Evolutionary conservation across 108 stramenopile genomes (phyloP).

Genomic region (Cyclotella sp.): DNA sequence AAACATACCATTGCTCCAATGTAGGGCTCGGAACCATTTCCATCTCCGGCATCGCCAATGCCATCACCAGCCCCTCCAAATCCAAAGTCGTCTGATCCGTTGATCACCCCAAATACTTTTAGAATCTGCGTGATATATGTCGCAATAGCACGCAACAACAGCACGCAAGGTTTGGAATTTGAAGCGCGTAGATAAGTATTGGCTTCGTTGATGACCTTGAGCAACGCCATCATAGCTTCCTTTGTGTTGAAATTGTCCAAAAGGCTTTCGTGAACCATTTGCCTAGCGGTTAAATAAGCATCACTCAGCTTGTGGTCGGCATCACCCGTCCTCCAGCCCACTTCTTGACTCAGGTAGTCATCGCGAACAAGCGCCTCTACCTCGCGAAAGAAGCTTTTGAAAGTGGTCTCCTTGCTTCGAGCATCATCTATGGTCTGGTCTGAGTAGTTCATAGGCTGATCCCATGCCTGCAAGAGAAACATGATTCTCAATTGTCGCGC

Average conservation of each 20-base stretch:
- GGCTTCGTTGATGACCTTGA: conserved; percentile 75
- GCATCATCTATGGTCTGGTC: conserved; percentile 96
- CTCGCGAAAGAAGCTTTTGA: conserved; percentile 93
- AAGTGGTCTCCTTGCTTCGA: conserved; percentile 86
- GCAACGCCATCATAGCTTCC: conserved; percentile 76
- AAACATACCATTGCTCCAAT: conserved; percentile 89
- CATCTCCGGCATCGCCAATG: conserved; percentile 26
- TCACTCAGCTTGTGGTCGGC: conserved; percentile 62
- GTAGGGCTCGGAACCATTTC: conserved; percentile 61
- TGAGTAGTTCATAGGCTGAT: conserved; percentile 95
- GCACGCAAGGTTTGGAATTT: conserved; percentile 53
- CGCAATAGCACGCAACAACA: conserved; percentile 84
- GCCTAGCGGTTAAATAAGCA: conserved; percentile 54
- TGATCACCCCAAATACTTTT: conserved; percentile 87
- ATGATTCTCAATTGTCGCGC: conserved; percentile 90
- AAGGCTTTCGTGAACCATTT: conserved; percentile 78
- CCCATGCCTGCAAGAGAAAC: conserved; percentile 94
- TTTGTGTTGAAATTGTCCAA: conserved; percentile 96
- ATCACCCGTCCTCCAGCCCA: conserved; percentile 64
- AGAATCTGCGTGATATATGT: conserved; percentile 89
- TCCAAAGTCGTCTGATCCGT: conserved; percentile 82
- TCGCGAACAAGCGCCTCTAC: conserved; percentile 88
- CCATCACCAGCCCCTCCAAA: conserved; percentile 63
- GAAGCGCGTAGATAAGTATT: conserved; percentile 86
- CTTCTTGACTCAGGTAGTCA: conserved; percentile 62